Evolutionary conservation across 208 protist species (phyloP), one percentile per base, ranked within the genome.

Genomic region (Acanthamoeba divionensis): DNA sequence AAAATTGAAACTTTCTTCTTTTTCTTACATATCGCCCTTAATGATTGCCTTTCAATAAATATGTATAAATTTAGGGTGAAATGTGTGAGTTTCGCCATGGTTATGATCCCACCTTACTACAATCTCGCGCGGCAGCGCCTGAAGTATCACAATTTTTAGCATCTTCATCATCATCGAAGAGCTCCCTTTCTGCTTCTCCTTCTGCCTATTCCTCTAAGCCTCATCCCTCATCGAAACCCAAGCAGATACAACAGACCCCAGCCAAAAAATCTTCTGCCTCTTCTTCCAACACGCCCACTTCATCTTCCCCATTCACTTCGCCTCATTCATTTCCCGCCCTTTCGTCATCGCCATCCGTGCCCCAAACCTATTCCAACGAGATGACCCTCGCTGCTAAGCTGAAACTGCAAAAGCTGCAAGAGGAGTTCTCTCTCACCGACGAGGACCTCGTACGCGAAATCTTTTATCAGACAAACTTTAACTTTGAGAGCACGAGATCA

Each of bases 341-440:
- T n/a, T n/a, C n/a, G n/a, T n/a, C n/a, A n/a, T n/a, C n/a, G n/a
- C n/a, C n/a, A n/a, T n/a, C n/a, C n/a, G n/a, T n/a, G n/a, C n/a
- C n/a, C n/a, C n/a, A n/a, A n/a, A n/a, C n/a, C n/a, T n/a, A n/a
- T n/a, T n/a, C n/a, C n/a, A n/a, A 31, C 7, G 45, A 36, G 33
- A 3, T 85, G 50, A 85, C 38, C 52, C 38, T 85, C 29, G 75
- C 75, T 3, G 36, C 38, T 31, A 26, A 41, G 29, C 52, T 85
- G 29, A 85, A 85, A 55, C 52, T 85, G 75, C 50, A 85, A 41
- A 85, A 85, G 52, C 31, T 85, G 52, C 50, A 85, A 55, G 52
- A 85, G 75, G 75, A 85, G 50, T 85, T 79, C n/a, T 47, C 50
- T 24, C n/a, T 79, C 45, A 9, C 55, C 8, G 67, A 79, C 6